phyloP scores from a whole-genome alignment of 352 stramenopile species.

The Phytophthora pistaciae region DNA sequence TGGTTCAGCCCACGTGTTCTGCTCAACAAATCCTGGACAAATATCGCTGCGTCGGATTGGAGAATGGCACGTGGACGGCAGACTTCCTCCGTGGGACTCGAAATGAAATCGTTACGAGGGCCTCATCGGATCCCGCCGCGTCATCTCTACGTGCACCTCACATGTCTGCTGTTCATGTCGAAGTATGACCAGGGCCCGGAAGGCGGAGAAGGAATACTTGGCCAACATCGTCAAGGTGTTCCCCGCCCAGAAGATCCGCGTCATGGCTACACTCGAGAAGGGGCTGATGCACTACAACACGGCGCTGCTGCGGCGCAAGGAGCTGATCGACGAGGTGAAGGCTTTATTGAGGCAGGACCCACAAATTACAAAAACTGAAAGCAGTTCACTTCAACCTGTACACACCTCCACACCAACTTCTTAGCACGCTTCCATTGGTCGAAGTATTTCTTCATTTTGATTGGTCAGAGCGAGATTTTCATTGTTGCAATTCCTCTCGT shows the following conservation, averaged over 20 bases:
- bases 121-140: neutral
- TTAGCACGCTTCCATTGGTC: neutral
- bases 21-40: slow-evolving; percentile 23
- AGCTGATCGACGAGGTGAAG: slow-evolving; percentile 82
- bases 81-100: slow-evolving; percentile 18
- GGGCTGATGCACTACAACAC: slow-evolving; percentile 85
- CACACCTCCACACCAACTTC: neutral
- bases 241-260: slow-evolving; percentile 63
- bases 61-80: slow-evolving; percentile 18
- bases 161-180: neutral
- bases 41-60: slow-evolving; percentile 9
- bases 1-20: slow-evolving; percentile 32
- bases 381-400: neutral
- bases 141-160: neutral
- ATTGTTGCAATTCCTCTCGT: neutral
- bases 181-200: slow-evolving; percentile 39
- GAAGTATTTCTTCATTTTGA: neutral
- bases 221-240: slow-evolving; percentile 79
- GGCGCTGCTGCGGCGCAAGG: slow-evolving; percentile 80
- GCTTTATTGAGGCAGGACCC: neutral
- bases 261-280: slow-evolving; percentile 90
- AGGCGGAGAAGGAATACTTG: slow-evolving; percentile 85
- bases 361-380: neutral
- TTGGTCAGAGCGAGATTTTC: neutral
- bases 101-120: too few species aligned